A percentile compares a stretch with the other conserved stretches of the same genome.
Conservation (phyloP, 306 rosid genomes). For the Ziziphus jujuba region DNA sequence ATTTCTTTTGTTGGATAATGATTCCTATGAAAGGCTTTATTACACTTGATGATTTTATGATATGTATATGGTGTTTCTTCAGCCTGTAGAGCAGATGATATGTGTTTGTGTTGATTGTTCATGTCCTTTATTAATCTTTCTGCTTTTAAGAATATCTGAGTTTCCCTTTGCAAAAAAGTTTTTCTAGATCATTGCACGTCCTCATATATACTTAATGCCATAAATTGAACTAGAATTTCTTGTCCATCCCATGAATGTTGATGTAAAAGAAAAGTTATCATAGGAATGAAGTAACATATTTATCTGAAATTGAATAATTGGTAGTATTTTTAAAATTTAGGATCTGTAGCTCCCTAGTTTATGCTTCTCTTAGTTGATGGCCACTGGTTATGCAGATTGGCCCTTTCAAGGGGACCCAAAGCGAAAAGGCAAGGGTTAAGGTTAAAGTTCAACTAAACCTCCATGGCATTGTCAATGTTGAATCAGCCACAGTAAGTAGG, state of each 20-base stretch:
- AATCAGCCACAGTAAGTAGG: constrained; percentile 74
- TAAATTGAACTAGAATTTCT: not conserved
- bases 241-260: not conserved
- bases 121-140: not conserved
- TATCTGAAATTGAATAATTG: not conserved
- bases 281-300: too few relatives aligned
- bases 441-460: constrained; percentile 72
- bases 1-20: not conserved
- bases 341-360: not conserved
- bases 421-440: constrained; percentile 67
- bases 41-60: not conserved
- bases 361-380: not conserved
- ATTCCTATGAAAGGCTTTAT: constrained; percentile 7
- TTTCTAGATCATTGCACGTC: not conserved
- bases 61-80: not conserved
- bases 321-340: not conserved
- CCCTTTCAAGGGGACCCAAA: constrained; percentile 61
- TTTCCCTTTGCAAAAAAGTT: not conserved
- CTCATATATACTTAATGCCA: not conserved
- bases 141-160: not conserved
- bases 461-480: constrained; percentile 78
- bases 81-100: not conserved
- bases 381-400: constrained; percentile 63
- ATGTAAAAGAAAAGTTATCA: too few relatives aligned
- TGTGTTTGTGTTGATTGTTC: not conserved